Conservation (phyloP, 441 rosid species). For the Kokia cookei region DNA sequence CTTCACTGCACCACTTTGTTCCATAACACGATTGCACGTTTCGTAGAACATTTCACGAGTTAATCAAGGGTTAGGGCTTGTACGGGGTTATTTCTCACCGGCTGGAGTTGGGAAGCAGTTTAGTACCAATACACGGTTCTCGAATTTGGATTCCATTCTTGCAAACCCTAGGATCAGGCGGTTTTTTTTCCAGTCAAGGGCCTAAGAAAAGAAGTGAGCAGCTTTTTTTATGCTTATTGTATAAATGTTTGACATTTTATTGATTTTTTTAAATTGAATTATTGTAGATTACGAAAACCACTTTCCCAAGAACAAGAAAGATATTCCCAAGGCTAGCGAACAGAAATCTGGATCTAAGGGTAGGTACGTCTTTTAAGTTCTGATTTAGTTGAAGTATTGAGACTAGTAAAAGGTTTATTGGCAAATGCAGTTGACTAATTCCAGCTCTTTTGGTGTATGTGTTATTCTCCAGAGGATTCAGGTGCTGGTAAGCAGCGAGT, state of each 20-base stretch:
- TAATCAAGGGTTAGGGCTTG: conserved; percentile 29
- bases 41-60: conserved; percentile 23
- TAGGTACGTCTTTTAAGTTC: conserved; percentile 25
- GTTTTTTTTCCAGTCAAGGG: conserved; percentile 33
- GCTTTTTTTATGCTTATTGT: background rate
- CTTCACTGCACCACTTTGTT: too few species aligned
- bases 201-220: conserved; percentile 50
- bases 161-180: conserved; percentile 39
- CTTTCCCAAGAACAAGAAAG: conserved; percentile 46
- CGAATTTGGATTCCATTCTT: conserved; percentile 31
- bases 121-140: conserved; percentile 8
- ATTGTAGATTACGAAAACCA: conserved; percentile 48
- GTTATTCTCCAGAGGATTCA: conserved; percentile 33
- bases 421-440: background rate
- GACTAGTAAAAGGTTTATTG: background rate
- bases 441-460: background rate
- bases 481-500: conserved; percentile 23
- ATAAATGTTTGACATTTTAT: background rate
- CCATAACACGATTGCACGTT: background rate
- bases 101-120: conserved; percentile 36
- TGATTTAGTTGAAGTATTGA: background rate
- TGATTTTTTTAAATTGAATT: background rate
- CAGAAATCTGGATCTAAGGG: conserved; percentile 46
- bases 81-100: conserved; percentile 28
- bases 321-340: conserved; percentile 32